Percentiles rank a stretch among this genome's conserved stretches.
Conservation (phyloP, 2,329 filamentous ascomycete genomes). For the Hymenoscyphus linearis region DNA sequence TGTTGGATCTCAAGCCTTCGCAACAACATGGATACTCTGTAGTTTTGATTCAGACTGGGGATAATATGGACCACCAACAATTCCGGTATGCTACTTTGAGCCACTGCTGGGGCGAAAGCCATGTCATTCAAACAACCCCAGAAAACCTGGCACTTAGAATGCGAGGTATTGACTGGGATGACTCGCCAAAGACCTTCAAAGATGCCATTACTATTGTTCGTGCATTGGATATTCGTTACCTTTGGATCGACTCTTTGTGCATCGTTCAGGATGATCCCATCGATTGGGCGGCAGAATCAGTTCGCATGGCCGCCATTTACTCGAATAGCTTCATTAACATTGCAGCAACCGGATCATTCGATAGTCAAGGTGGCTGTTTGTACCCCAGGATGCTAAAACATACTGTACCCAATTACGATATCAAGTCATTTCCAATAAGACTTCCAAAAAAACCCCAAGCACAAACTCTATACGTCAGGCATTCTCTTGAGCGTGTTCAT, state of each 20-base stretch:
- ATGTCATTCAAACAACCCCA: not conserved
- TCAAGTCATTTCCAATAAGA: not conserved
- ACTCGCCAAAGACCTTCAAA: not conserved
- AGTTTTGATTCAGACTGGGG: not conserved
- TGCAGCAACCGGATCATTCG: not conserved
- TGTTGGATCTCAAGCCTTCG: not conserved
- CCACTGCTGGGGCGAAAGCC: not conserved
- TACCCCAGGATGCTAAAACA: not conserved
- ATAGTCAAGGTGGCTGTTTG: not conserved
- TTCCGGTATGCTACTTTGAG: not conserved
- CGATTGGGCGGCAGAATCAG: not conserved
- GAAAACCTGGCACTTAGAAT: not conserved
- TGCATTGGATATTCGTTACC: not conserved
- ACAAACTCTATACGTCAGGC: not conserved
- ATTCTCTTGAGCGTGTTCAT: not conserved
- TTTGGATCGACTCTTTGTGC: not conserved
- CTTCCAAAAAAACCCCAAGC: no score
- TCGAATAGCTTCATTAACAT: not conserved
- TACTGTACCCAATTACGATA: not conserved
- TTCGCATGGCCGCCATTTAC: not conserved
- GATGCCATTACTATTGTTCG: not conserved
- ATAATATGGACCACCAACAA: not conserved
- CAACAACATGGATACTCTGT: no score
- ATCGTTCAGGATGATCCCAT: not conserved
- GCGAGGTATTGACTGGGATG: not conserved